These are phyloP conservation scores for Jimgerdemannia lactiflua DNA, from an alignment of 192 early-diverging fungal genomes.

Conservation along the genomic window DNA sequence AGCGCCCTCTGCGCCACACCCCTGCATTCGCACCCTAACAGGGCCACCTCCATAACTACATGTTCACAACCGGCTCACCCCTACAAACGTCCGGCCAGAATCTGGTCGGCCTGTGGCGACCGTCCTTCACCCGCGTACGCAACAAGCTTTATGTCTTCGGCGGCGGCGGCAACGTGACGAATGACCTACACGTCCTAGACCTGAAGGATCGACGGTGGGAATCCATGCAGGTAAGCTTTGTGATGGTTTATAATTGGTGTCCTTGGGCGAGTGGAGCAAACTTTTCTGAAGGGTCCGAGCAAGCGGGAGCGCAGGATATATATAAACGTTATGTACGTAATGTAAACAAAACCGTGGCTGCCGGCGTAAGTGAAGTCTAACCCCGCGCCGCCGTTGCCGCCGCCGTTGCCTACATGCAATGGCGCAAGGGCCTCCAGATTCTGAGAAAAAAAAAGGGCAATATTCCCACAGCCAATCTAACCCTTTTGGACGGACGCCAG, in stretches of 20 bases:
- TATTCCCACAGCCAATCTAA: too few relatives aligned
- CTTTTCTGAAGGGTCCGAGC: too few relatives aligned
- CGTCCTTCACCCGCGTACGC: slow-evolving; percentile 48
- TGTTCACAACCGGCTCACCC: slow-evolving; percentile 42
- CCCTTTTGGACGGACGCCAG: too few relatives aligned
- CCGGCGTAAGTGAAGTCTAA: too few relatives aligned
- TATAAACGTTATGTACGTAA: too few relatives aligned
- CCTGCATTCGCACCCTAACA: neutral
- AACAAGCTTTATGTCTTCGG: slow-evolving; percentile 52
- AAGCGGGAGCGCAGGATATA: too few relatives aligned
- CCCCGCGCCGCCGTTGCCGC: too few relatives aligned
- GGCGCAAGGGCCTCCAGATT: too few relatives aligned
- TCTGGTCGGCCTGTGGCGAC: slow-evolving; percentile 51
- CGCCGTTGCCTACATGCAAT: too few relatives aligned
- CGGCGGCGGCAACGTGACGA: slow-evolving; percentile 53
- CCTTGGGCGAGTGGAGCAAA: too few relatives aligned
- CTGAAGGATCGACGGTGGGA: slow-evolving; percentile 47
- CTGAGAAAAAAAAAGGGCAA: too few relatives aligned
- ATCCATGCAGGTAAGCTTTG: slow-evolving; percentile 40
- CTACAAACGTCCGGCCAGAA: slow-evolving; percentile 48
- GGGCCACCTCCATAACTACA: slow-evolving; percentile 9
- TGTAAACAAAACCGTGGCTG: too few relatives aligned
- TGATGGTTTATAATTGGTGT: neutral
- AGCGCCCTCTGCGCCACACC: neutral
- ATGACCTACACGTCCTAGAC: slow-evolving; percentile 53